phyloP scores from a whole-genome alignment of 2,329 filamentous ascomycete species.

The Beauveria caledonica region DNA sequence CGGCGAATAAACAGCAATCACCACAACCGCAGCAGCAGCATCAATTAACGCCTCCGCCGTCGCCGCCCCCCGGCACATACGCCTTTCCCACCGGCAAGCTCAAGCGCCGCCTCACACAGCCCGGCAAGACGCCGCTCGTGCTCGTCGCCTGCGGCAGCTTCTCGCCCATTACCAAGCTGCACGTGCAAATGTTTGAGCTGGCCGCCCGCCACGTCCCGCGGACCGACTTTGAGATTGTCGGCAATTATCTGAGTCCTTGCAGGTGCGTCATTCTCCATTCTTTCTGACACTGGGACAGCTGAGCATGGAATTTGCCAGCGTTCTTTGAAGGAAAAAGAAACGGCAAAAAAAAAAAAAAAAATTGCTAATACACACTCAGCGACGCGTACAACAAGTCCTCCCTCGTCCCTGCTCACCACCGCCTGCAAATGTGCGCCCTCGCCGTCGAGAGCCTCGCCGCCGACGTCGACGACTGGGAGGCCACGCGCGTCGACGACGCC shows the following conservation, averaged over 20 bases:
- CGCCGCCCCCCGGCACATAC: constrained; percentile 33
- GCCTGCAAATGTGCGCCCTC: constrained; percentile 70
- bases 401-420: constrained; percentile 29
- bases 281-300: too few relatives aligned
- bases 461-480: constrained; percentile 86
- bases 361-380: constrained; percentile 9
- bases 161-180: constrained; percentile 66
- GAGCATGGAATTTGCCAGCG: too few relatives aligned
- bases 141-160: constrained; percentile 65
- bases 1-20: too few relatives aligned
- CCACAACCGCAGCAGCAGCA: not conserved
- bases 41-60: constrained; percentile 2
- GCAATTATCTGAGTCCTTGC: constrained; percentile 51
- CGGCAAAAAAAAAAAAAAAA: too few relatives aligned
- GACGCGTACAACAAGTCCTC: constrained; percentile 31
- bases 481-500: constrained; percentile 45
- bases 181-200: constrained; percentile 84
- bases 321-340: too few relatives aligned
- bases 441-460: constrained; percentile 68
- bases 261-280: not conserved
- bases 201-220: constrained; percentile 65
- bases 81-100: constrained; percentile 54
- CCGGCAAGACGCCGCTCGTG: constrained; percentile 53
- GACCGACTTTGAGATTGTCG: constrained; percentile 67
- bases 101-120: constrained; percentile 40